Percentiles rank a stretch among this genome's conserved stretches.
Conservation (phyloP, 2,329 filamentous ascomycete genomes). For the Paraphaeosphaeria minitans region DNA sequence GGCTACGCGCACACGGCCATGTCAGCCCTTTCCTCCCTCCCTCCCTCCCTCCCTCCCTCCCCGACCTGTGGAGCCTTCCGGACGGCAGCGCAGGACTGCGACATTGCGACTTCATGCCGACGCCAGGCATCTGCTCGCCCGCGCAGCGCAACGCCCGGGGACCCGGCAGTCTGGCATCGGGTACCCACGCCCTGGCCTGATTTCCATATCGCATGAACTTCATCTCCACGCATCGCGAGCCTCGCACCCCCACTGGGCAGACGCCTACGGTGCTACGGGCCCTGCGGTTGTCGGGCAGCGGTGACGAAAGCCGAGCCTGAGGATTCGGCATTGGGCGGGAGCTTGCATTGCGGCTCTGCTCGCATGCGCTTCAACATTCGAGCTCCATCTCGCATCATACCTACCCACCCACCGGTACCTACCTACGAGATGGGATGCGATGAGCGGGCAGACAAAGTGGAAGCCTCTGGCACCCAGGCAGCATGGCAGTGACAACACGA, state of each 20-base stretch:
- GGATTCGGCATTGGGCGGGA: background rate
- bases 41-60: too few relatives aligned
- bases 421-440: too few relatives aligned
- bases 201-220: constrained; percentile 8
- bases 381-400: background rate
- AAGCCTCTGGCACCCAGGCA: too few relatives aligned
- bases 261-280: background rate
- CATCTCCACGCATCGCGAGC: constrained; percentile 1
- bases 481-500: too few relatives aligned
- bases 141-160: background rate
- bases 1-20: background rate
- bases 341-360: background rate
- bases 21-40: too few relatives aligned
- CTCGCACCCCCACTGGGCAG: background rate
- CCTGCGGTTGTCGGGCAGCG: background rate
- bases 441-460: background rate
- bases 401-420: too few relatives aligned
- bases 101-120: constrained; percentile 3
- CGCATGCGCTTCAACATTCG: background rate
- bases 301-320: constrained; percentile 1
- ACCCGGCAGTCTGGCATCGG: background rate
- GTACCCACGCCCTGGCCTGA: background rate
- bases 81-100: background rate
- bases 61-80: background rate
- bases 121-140: constrained; percentile 4